Percentiles rank a stretch among this genome's conserved stretches.
Conservation (phyloP, 345 rosid species). For the Eucalyptus microcorys region DNA sequence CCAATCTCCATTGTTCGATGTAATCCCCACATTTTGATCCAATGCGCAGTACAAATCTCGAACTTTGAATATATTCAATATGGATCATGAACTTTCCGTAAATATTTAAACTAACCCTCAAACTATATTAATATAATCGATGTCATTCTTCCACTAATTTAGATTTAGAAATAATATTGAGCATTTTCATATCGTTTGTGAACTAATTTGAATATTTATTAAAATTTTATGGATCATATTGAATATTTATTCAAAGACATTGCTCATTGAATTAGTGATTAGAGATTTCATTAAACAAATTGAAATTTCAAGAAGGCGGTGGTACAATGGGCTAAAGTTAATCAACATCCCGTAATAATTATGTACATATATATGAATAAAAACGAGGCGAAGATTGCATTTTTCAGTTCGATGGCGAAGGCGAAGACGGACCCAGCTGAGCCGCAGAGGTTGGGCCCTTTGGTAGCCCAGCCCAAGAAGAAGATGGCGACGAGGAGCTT, state of each 20-base stretch:
- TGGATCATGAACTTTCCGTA: fast-evolving
- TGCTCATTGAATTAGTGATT: too few relatives aligned
- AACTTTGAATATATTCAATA: too few relatives aligned
- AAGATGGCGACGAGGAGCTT: not conserved
- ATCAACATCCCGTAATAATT: too few relatives aligned
- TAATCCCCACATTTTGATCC: fast-evolving
- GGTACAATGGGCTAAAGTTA: too few relatives aligned
- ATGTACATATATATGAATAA: too few relatives aligned
- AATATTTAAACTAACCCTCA: not conserved
- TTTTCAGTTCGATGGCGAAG: not conserved
- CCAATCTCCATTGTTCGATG: fast-evolving
- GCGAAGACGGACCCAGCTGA: not conserved
- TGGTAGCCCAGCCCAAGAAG: not conserved
- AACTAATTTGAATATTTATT: fast-evolving
- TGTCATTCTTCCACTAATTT: too few relatives aligned
- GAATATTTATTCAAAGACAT: fast-evolving
- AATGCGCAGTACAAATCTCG: fast-evolving
- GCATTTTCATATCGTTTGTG: fast-evolving
- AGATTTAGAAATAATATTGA: fast-evolving
- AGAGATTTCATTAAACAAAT: not conserved
- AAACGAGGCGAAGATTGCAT: not conserved
- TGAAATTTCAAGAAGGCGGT: too few relatives aligned
- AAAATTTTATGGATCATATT: too few relatives aligned
- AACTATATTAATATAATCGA: too few relatives aligned
- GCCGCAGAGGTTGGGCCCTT: not conserved